Conservation (phyloP, 1,139 yeast genomes). For the Candida sp. region DNA sequence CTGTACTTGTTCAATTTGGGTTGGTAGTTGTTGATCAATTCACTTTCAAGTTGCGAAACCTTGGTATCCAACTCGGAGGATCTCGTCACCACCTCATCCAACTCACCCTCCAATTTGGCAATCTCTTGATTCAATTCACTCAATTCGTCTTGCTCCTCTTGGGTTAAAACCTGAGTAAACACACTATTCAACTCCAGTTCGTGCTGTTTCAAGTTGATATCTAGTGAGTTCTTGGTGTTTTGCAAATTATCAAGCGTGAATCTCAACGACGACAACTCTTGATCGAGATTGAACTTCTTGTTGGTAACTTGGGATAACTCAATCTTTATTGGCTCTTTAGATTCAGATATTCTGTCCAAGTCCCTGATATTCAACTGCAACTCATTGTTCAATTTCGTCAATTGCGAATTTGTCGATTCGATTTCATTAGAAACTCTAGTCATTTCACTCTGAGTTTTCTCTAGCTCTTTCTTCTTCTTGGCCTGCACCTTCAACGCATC, state of each 20-base stretch:
- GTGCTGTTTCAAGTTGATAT: conserved; percentile 39
- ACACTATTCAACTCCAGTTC: conserved; percentile 55
- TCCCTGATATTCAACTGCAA: conserved; percentile 48
- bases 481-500: conserved; percentile 67
- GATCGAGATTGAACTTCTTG: conserved; percentile 44
- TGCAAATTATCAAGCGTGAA: conserved; percentile 24
- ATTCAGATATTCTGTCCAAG: conserved; percentile 34
- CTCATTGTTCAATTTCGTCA: conserved; percentile 41
- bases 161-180: conserved; percentile 58
- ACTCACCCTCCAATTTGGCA: conserved; percentile 39
- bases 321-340: conserved; percentile 49
- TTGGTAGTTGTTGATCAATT: conserved; percentile 53
- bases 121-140: conserved; percentile 41
- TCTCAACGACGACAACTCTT: conserved; percentile 37
- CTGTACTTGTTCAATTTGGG: conserved; percentile 22
- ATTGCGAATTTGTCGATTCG: conserved; percentile 27
- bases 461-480: conserved; percentile 53
- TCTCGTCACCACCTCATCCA: conserved; percentile 46
- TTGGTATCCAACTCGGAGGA: conserved; percentile 55
- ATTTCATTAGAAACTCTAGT: conserved; percentile 24
- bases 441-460: conserved; percentile 34
- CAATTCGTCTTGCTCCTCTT: conserved; percentile 41
- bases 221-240: conserved; percentile 28
- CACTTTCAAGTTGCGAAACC: conserved; percentile 58
- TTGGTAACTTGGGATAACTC: conserved; percentile 45